phyloP scores from a whole-genome alignment of 495 filamentous ascomycete species.

The Lepidopterella palustris region DNA sequence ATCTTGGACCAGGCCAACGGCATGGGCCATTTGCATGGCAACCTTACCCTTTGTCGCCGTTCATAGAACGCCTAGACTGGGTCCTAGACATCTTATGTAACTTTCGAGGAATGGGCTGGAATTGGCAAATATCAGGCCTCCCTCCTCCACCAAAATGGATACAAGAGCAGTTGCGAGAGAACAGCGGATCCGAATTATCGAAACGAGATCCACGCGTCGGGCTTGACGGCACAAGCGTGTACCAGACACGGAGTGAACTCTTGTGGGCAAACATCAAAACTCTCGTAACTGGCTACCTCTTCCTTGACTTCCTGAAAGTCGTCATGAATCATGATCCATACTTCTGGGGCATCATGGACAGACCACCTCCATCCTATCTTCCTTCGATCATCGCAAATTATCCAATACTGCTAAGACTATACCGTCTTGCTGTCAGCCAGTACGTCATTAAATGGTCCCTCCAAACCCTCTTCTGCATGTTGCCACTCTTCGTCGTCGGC shows the following conservation, averaged over 20 bases:
- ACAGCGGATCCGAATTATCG: conserved; percentile 18
- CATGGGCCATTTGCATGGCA: conserved; percentile 53
- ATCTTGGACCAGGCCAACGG: conserved; percentile 15
- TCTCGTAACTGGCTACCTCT: conserved; percentile 52
- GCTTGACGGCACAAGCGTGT: conserved; percentile 27
- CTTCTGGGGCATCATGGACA: conserved; percentile 49
- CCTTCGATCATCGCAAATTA: conserved; percentile 34
- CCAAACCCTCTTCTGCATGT: conserved; percentile 48
- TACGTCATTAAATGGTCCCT: conserved; percentile 49
- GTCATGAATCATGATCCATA: conserved; percentile 68
- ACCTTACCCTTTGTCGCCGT: conserved; percentile 52
- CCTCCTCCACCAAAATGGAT: conserved; percentile 52
- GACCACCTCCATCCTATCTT: conserved; percentile 44
- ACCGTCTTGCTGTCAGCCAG: conserved; percentile 47
- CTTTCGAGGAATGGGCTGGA: conserved; percentile 74
- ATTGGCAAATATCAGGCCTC: conserved; percentile 56
- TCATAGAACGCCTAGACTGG: conserved; percentile 65
- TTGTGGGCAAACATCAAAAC: conserved; percentile 42
- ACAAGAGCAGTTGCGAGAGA: conserved; percentile 38
- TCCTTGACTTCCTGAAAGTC: conserved; percentile 60
- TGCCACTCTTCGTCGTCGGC: conserved; percentile 50
- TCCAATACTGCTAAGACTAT: conserved; percentile 40
- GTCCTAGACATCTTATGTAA: conserved; percentile 59
- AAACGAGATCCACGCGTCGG: conserved; percentile 14
- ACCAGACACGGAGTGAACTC: conserved; percentile 40